Base-by-base conservation (phyloP, 2,329 filamentous ascomycete genomes). In the Neonectria hederae region DNA sequence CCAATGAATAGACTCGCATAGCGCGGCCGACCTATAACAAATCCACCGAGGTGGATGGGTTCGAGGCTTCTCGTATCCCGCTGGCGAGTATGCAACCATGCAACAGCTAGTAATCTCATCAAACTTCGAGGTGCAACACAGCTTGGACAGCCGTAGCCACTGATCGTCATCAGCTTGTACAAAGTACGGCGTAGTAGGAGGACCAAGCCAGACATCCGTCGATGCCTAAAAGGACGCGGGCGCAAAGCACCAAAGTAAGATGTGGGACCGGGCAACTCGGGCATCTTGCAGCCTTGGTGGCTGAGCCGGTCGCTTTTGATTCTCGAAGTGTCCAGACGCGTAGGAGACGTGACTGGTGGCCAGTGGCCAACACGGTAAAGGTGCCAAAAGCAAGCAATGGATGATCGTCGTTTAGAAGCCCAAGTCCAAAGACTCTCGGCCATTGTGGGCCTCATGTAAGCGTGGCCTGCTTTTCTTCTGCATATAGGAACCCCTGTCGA, bases 381-480 rank as follows among this genome's bases (percentile, higher is more conserved):
- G 46, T 48, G 38, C 46, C 55, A 69, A 67, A 69, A 69, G 63
- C 63, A 67, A 69, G 49, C 48, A 60, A 40, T 55, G 43, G 42
- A 63, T 48, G 54, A 63, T 56, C 51, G 26, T 60, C 58, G 67
- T 61, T 59, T 51, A 40, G 24, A 38, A 53, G 40, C 56, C 56
- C 53, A 60, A 55, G 43, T 26, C 35, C 49, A 62, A 51, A 52
- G 53, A 38, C 54, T 65, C 58, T 62, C 35, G 49, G 52, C 55
- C 63, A 35, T 61, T 45, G 67, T 67, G 66, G 63, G 58, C 53
- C 58, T 54, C 62, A 66, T 70, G 69, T 65, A 65, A 69, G 59
- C 63, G 57, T 72, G 65, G 66, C 61, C 68, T 66, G 66, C 66
- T 72, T 72, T 64, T 57, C 52, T 40, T 62, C 43, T 59, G 53